phyloP scores from a whole-genome alignment of 257 asterid genomes.

The Fraxinus excelsior region DNA sequence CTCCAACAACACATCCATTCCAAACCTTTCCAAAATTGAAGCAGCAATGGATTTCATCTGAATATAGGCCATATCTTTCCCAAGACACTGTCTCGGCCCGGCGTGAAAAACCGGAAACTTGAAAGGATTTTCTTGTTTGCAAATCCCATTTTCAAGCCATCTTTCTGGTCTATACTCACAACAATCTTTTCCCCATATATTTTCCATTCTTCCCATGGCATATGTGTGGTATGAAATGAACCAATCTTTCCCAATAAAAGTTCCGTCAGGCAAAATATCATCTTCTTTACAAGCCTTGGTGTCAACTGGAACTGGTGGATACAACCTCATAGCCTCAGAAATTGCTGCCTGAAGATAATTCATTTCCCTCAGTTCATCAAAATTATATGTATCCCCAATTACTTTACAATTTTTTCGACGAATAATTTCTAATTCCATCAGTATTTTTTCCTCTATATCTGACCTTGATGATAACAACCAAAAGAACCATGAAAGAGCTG shows the following conservation, averaged over 20 bases:
- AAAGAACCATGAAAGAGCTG: too few species aligned
- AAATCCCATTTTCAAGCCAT: slow-evolving; percentile 81
- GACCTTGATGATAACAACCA: slow-evolving; percentile 68
- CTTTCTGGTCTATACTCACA: slow-evolving; percentile 79
- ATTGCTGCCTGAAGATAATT: slow-evolving; percentile 85
- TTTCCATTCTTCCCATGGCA: slow-evolving; percentile 93
- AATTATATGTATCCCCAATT: slow-evolving; percentile 41
- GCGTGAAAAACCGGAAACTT: slow-evolving; percentile 72
- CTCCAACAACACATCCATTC: slow-evolving; percentile 44
- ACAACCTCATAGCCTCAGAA: slow-evolving; percentile 54
- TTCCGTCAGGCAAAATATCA: slow-evolving; percentile 74
- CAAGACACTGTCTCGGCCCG: slow-evolving; percentile 88
- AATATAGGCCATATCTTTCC: slow-evolving; percentile 91
- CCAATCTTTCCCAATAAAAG: slow-evolving; percentile 61
- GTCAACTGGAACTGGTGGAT: slow-evolving; percentile 81
- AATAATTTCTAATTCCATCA: slow-evolving; percentile 40
- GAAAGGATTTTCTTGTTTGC: slow-evolving; percentile 62
- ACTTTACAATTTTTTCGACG: slow-evolving; percentile 30
- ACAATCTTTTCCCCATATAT: slow-evolving; percentile 79
- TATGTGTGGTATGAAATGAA: slow-evolving; percentile 56
- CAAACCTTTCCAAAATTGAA: slow-evolving; percentile 66
- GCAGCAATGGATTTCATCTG: slow-evolving; percentile 94
- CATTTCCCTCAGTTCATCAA: slow-evolving; percentile 76
- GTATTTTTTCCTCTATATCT: slow-evolving; percentile 45
- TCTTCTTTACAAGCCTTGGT: slow-evolving; percentile 55